phyloP scores from a whole-genome alignment of 108 stramenopile species.

The Stephanodiscus triporus region DNA sequence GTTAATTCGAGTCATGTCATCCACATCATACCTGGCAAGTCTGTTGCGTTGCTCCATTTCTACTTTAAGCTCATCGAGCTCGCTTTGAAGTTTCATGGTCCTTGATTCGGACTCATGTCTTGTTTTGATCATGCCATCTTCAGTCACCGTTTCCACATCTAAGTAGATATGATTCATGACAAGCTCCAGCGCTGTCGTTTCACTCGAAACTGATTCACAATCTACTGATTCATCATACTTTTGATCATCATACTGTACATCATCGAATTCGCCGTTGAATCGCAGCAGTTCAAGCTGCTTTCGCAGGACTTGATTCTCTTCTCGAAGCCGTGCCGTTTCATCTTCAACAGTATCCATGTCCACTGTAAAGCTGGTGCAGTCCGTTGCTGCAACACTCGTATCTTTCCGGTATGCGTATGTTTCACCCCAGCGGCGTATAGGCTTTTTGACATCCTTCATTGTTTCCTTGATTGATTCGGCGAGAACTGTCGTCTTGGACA shows the following conservation, averaged over 20 bases:
- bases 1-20: conserved; percentile 39
- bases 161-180: conserved; percentile 24
- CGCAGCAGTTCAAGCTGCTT: conserved; percentile 26
- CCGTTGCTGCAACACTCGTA: conserved; percentile 10
- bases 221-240: conserved; percentile 15
- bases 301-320: conserved; percentile 36
- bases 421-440: background rate
- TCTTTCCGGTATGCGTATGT: background rate
- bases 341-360: conserved; percentile 31
- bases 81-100: conserved; percentile 7
- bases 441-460: conserved; percentile 1
- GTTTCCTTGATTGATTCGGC: background rate
- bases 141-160: conserved; percentile 22
- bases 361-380: conserved; percentile 29
- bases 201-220: background rate
- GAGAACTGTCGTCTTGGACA: background rate
- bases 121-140: conserved; percentile 18
- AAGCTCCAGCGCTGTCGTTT: conserved; percentile 8
- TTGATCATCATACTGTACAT: conserved; percentile 30
- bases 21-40: conserved; percentile 35
- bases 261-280: conserved; percentile 4
- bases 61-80: conserved; percentile 17
- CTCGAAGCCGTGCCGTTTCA: conserved; percentile 23
- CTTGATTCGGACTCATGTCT: conserved; percentile 20
- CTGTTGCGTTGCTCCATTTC: conserved; percentile 17